Conservation (phyloP, 176 grass and related monocot species). For the Guadua angustifolia region DNA sequence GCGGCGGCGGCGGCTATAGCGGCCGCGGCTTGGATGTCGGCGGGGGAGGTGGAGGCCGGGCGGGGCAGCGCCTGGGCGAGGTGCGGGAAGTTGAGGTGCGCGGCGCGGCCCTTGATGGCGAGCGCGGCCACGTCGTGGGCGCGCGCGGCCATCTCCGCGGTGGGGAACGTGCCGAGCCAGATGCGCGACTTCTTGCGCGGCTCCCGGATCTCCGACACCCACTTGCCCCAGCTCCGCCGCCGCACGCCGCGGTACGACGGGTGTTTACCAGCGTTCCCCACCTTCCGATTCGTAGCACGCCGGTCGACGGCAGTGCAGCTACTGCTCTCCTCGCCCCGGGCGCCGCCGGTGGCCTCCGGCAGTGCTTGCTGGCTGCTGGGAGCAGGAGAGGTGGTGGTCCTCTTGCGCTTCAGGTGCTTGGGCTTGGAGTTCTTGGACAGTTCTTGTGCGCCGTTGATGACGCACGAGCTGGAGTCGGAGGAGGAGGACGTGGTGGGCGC, state of each 20-base stretch:
- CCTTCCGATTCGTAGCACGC: not conserved
- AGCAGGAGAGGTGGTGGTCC: not conserved
- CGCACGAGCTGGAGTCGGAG: constrained; percentile 32
- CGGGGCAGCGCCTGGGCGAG: constrained; percentile 44
- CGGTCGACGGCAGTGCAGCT: not conserved
- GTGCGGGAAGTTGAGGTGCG: constrained; percentile 72
- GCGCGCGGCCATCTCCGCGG: constrained; percentile 69
- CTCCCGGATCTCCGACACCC: constrained; percentile 78
- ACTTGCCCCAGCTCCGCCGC: constrained; percentile 68
- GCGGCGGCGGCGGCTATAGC: constrained; percentile 25
- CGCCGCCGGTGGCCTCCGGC: not conserved
- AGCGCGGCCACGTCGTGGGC: constrained; percentile 68
- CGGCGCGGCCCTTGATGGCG: constrained; percentile 62
- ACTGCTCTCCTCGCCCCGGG: constrained; percentile 3
- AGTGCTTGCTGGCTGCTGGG: not conserved
- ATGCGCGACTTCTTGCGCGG: constrained; percentile 77
- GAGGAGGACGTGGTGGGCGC: constrained; percentile 45
- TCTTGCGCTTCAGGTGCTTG: constrained; percentile 41
- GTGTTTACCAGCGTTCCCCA: constrained; percentile 47
- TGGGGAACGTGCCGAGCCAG: constrained; percentile 71
- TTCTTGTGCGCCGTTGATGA: constrained; percentile 43
- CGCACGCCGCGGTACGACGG: constrained; percentile 66
- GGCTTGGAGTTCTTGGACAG: not conserved
- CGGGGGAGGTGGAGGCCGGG: constrained; percentile 46
- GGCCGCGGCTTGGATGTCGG: constrained; percentile 60